A percentile compares a stretch with the other conserved stretches of the same genome.
These are phyloP conservation scores for Tulasnella sp. DNA, from an alignment of 768 basidiomycete genomes.

Conservation along the genomic window DNA sequence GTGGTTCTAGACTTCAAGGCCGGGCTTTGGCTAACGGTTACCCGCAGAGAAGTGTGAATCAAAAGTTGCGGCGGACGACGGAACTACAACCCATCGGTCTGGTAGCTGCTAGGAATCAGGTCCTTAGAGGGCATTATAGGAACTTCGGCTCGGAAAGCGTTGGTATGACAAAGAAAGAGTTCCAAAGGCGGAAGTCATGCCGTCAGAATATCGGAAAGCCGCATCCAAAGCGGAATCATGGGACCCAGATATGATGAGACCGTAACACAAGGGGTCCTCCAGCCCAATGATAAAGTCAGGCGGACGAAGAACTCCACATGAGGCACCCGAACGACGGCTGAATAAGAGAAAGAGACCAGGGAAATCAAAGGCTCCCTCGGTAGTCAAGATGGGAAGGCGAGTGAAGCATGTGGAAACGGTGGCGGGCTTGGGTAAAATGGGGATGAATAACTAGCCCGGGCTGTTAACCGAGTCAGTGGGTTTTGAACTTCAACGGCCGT, in stretches of 20 bases:
- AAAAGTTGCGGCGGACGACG: not conserved
- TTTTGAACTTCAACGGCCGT: slow-evolving; percentile 2
- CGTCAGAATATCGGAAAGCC: not conserved
- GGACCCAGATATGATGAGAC: not conserved
- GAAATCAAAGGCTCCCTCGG: not conserved
- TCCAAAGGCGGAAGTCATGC: not conserved
- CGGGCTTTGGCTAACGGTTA: not conserved
- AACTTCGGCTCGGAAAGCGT: not conserved
- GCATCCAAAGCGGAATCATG: not conserved
- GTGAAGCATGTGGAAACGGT: not conserved
- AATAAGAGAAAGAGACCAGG: not conserved
- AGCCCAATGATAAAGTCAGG: not conserved
- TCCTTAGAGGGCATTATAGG: not conserved
- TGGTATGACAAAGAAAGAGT: not conserved
- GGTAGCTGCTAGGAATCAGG: not conserved
- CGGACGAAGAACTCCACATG: not conserved
- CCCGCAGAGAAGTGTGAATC: not conserved
- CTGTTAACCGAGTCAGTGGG: not conserved
- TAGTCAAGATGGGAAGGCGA: not conserved
- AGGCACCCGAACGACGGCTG: not conserved
- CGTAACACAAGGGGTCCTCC: not conserved
- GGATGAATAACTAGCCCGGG: not conserved
- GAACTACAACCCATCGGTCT: not conserved
- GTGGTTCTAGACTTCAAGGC: not conserved
- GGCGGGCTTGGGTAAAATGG: not conserved